phyloP scores from a whole-genome alignment of 345 rosid species.

The Mangifera indica region DNA sequence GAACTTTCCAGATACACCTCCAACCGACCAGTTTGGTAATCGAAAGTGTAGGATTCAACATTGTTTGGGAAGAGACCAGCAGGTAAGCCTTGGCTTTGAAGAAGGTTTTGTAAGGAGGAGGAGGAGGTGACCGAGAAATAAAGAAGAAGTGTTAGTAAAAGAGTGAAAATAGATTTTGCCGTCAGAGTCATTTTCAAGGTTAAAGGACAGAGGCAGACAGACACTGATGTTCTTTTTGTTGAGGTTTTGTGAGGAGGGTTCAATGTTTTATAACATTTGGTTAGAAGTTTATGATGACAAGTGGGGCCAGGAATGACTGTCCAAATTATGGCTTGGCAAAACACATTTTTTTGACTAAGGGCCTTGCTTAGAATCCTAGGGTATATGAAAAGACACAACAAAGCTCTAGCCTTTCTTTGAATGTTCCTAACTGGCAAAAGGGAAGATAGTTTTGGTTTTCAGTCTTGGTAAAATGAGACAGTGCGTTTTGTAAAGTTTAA shows the following conservation, averaged over 20 bases:
- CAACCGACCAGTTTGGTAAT: slow-evolving; percentile 44
- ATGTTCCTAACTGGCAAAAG: too few species aligned
- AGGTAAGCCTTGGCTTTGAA: slow-evolving; percentile 73
- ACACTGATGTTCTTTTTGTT: not conserved
- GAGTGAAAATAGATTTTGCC: slow-evolving; percentile 22
- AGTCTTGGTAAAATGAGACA: too few species aligned
- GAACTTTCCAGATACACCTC: slow-evolving; percentile 64
- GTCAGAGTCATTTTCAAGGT: slow-evolving; percentile 40
- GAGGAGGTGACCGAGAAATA: slow-evolving; percentile 34
- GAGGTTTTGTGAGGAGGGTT: slow-evolving; percentile 16
- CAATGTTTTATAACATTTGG: not conserved
- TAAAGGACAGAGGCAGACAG: not conserved
- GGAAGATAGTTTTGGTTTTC: too few species aligned
- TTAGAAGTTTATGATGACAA: slow-evolving; percentile 11
- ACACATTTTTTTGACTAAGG: not conserved
- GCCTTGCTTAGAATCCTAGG: too few species aligned
- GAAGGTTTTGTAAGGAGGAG: slow-evolving; percentile 60
- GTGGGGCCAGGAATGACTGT: slow-evolving; percentile 12
- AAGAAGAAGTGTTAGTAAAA: slow-evolving; percentile 29
- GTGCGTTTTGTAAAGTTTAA: too few species aligned
- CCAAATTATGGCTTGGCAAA: slow-evolving; percentile 15
- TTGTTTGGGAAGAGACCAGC: slow-evolving; percentile 74
- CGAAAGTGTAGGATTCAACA: slow-evolving; percentile 55
- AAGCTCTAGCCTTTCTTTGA: too few species aligned
- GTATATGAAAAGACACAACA: too few species aligned